A percentile compares a stretch with the other conserved stretches of the same genome.
Evolutionary conservation across 164 flowering plant genomes (phyloP).

Genomic region (Magnolia officinalis): DNA sequence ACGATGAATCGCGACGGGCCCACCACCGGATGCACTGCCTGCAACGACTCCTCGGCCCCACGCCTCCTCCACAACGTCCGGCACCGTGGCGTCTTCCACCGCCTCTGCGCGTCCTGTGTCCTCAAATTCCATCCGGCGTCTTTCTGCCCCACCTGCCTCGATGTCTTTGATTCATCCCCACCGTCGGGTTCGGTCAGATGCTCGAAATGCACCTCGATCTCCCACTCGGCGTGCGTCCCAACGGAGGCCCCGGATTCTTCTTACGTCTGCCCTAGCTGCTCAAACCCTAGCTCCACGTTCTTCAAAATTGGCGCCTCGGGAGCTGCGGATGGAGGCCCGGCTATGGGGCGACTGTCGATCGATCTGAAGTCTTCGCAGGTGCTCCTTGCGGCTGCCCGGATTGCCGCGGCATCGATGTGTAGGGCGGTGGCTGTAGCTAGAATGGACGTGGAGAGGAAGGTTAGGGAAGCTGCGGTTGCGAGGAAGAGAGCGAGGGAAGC

Average conservation of each 20-base stretch:
- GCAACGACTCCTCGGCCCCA: conserved; percentile 24
- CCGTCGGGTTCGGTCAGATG: conserved; percentile 33
- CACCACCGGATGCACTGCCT: conserved; percentile 23
- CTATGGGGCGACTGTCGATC: conserved; percentile 3
- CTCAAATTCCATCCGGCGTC: conserved; percentile 30
- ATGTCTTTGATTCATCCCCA: conserved; percentile 24
- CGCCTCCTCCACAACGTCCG: conserved; percentile 24
- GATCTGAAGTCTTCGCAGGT: conserved; percentile 37
- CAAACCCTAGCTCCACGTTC: conserved; percentile 33
- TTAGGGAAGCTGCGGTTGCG: conserved; percentile 50
- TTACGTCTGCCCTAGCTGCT: conserved; percentile 42
- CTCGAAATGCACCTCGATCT: conserved; percentile 42
- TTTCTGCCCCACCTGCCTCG: conserved; percentile 65
- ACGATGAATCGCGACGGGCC: conserved; percentile 13
- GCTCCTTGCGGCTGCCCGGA: conserved; percentile 50
- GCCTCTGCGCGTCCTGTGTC: conserved; percentile 47
- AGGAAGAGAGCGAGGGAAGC: conserved; percentile 65
- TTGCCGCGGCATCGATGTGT: conserved; percentile 49
- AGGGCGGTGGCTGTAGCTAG: conserved; percentile 37
- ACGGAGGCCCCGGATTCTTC: background rate
- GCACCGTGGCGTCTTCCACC: conserved; percentile 34
- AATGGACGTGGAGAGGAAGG: conserved; percentile 52
- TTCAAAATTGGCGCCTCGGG: conserved; percentile 23
- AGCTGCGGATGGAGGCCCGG: conserved; percentile 4
- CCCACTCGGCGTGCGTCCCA: conserved; percentile 42